Evolutionary conservation across 2,329 filamentous ascomycete species (phyloP), one percentile per base, ranked within the genome.

Genomic region (Fonsecaea erecta): DNA sequence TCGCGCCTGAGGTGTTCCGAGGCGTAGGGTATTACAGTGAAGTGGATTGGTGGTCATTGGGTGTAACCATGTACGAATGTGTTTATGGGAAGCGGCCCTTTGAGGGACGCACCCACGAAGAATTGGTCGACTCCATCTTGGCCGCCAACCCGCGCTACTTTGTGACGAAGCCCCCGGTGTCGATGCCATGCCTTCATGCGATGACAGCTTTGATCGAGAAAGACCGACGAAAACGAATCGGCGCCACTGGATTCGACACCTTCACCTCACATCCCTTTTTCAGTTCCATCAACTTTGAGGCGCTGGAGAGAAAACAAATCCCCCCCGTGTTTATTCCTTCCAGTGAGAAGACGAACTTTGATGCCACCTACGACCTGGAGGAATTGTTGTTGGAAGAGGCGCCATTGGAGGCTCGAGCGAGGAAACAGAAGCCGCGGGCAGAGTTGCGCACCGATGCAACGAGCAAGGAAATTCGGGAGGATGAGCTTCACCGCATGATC

Each of bases 41-140:
- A 72, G 93, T 95, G 48, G 95, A 99, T 77, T 99, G 95, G 95
- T 99, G 95, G 95, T 98, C 95, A 5, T 80, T 99, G 24, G 95
- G 95, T 55, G 95, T 99, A 52, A 85, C 96, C n/a, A 98, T 98
- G 77, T 99, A 97, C 78, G 95, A 99, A 78, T 98, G 95, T 84
- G 97, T 99, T 70, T 99, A 98, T 81, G 97, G 96, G 81, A 98
- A 96, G 92, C 87, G 95, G 73, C 95, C 95, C 24, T 99, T 98
- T 71, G 93, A 97, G 74, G 94, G 92, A 60, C 92, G 89, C 72
- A 93, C 88, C 54, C 93, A 97, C 75, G 88, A 92, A 62, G 86
- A 88, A 6, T 82, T 99, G 55, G 90, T 90, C 71, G 87, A 88
- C 68, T 88, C 92, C 70, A 96, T 99, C 74, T 86, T 90, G 71